Percentiles rank a stretch among this genome's conserved stretches.
These are phyloP conservation scores for Talaromyces sp. DNA, from an alignment of 2,329 filamentous ascomycete species.

Conservation along the genomic window DNA sequence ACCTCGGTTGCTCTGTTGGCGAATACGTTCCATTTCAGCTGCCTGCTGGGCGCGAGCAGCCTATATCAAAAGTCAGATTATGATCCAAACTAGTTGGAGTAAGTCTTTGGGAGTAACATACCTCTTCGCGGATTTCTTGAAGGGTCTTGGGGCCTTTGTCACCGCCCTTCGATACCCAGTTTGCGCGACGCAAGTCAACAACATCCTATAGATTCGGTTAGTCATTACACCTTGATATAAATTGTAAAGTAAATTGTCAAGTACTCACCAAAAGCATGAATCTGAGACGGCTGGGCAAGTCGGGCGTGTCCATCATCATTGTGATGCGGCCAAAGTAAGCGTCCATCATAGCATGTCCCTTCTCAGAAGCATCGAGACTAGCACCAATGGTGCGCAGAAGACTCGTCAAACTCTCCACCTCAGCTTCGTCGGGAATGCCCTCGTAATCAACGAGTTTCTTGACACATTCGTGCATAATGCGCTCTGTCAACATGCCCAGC, in stretches of 20 bases:
- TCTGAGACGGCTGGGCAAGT: conserved; percentile 78
- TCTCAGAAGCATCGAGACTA: conserved; percentile 78
- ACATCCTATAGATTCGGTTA: conserved; percentile 55
- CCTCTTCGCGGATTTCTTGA: conserved; percentile 80
- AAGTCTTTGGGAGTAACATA: conserved; percentile 33
- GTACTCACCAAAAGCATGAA: conserved; percentile 81
- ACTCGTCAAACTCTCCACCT: conserved; percentile 93
- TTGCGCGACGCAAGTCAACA: conserved; percentile 70
- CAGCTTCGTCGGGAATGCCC: conserved; percentile 86
- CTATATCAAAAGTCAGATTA: conserved; percentile 15
- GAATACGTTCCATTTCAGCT: conserved; percentile 61
- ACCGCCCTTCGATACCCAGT: conserved; percentile 81
- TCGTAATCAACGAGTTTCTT: conserved; percentile 95
- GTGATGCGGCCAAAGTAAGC: conserved; percentile 89
- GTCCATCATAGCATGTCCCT: conserved; percentile 82
- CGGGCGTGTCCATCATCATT: conserved; percentile 71
- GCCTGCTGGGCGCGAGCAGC: conserved; percentile 76
- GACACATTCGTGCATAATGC: conserved; percentile 99
- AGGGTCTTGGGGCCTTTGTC: conserved; percentile 98
- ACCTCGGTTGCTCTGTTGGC: conserved; percentile 53
- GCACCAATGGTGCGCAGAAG: conserved; percentile 85
- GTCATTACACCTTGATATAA: background rate
- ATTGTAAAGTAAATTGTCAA: background rate
- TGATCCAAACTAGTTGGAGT: background rate
- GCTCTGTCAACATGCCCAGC: conserved; percentile 94